A percentile compares a stretch with the other conserved stretches of the same genome.
phyloP scores from a whole-genome alignment of 2,329 filamentous ascomycete species.

The Dactylonectria estremocensis region DNA sequence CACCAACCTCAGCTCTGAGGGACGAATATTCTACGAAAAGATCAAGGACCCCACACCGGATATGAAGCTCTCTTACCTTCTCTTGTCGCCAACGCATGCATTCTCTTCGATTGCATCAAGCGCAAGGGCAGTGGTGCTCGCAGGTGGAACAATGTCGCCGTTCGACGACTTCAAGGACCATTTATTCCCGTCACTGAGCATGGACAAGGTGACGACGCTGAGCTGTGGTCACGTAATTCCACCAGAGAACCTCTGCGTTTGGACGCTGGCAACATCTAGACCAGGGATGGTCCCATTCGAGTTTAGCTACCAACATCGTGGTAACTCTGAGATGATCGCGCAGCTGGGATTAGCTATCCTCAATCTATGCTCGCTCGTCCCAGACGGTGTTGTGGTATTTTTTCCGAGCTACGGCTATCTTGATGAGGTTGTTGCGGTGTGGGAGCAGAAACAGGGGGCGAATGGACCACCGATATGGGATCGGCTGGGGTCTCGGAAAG shows the following conservation, averaged over 20 bases:
- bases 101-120: slow-evolving; percentile 90
- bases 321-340: slow-evolving; percentile 77
- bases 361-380: slow-evolving; percentile 80
- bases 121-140: slow-evolving; percentile 89
- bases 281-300: slow-evolving; percentile 74
- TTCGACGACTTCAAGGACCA: slow-evolving; percentile 92
- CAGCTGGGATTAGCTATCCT: slow-evolving; percentile 83
- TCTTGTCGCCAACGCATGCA: slow-evolving; percentile 91
- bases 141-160: slow-evolving; percentile 97
- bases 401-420: slow-evolving; percentile 97
- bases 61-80: slow-evolving; percentile 83
- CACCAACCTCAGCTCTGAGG: slow-evolving; percentile 86
- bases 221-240: slow-evolving; percentile 98
- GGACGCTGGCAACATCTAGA: slow-evolving; percentile 71
- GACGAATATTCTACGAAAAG: slow-evolving; percentile 76
- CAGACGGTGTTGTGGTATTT: slow-evolving; percentile 93
- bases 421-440: slow-evolving; percentile 77
- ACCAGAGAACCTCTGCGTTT: slow-evolving; percentile 82
- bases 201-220: slow-evolving; percentile 79
- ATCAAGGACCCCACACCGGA: slow-evolving; percentile 55
- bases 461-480: slow-evolving; percentile 69
- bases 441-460: slow-evolving; percentile 63
- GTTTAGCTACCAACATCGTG: slow-evolving; percentile 87
- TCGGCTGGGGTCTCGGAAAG: slow-evolving; percentile 71
- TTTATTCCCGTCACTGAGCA: slow-evolving; percentile 82